A percentile compares a stretch with the other conserved stretches of the same genome.
phyloP scores from a whole-genome alignment of 148 eudicot genomes.

The Nyssa sinensis region DNA sequence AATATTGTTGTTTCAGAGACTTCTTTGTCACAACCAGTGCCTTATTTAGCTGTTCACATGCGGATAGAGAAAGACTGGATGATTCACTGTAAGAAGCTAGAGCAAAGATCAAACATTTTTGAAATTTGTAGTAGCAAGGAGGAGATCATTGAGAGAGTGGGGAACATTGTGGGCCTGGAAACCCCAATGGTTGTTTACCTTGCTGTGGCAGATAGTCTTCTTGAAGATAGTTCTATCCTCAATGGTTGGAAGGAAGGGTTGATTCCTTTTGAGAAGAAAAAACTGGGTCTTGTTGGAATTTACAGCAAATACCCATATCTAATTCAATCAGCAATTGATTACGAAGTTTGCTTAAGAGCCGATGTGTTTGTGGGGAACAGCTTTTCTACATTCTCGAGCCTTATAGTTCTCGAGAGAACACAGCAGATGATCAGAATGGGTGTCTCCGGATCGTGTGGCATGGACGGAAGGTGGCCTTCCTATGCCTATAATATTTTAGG shows the following conservation, averaged over 20 bases:
- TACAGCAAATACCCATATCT: conserved; percentile 80
- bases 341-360: conserved; percentile 87
- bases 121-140: conserved; percentile 90
- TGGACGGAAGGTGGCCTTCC: conserved; percentile 71
- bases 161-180: conserved; percentile 49
- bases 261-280: conserved; percentile 80
- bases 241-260: conserved; percentile 71
- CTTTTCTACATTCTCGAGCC: conserved; percentile 90
- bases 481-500: conserved; percentile 85
- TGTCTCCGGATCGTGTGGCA: conserved; percentile 37
- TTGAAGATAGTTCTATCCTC: conserved; percentile 68
- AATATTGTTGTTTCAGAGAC: conserved; percentile 14
- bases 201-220: conserved; percentile 87
- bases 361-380: conserved; percentile 90
- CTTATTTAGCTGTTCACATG: conserved; percentile 94
- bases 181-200: conserved; percentile 65
- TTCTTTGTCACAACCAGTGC: conserved; percentile 18
- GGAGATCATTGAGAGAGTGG: conserved; percentile 77
- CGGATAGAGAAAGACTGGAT: conserved; percentile 96
- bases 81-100: conserved; percentile 90
- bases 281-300: conserved; percentile 56
- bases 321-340: conserved; percentile 89
- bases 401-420: conserved; percentile 87
- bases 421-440: conserved; percentile 52
- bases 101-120: conserved; percentile 55